phyloP scores from a whole-genome alignment of 2,329 filamentous ascomycete species.

The Verticillium longisporum region DNA sequence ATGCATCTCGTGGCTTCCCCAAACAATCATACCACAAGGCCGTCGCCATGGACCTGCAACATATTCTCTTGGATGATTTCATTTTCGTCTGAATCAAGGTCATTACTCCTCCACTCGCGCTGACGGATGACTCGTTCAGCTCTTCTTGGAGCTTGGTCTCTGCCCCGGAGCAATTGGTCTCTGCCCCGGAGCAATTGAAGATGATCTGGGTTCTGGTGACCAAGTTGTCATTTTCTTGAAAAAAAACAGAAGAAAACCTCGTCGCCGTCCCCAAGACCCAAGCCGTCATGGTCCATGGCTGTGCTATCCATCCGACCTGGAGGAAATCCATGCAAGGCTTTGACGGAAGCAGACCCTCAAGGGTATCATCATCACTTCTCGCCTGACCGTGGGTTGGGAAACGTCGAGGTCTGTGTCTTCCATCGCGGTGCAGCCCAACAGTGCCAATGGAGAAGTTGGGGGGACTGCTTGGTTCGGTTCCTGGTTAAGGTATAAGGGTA shows the following conservation, averaged over 20 bases:
- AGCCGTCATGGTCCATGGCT: background rate
- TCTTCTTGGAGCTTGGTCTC: slow-evolving; percentile 19
- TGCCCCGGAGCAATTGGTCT: slow-evolving; percentile 18
- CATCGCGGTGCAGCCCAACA: slow-evolving; percentile 10
- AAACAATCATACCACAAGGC: background rate
- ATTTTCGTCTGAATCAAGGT: slow-evolving; percentile 17
- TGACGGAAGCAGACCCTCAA: slow-evolving; percentile 16
- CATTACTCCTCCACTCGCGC: slow-evolving; percentile 22
- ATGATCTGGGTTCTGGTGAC: slow-evolving; percentile 19
- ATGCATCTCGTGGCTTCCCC: background rate
- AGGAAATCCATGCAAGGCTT: background rate
- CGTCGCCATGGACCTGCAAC: background rate
- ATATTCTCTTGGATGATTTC: slow-evolving; percentile 5
- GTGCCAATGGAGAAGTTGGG: slow-evolving; percentile 11
- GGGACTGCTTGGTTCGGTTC: slow-evolving; percentile 5
- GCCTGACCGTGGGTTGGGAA: slow-evolving; percentile 5
- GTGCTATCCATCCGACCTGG: background rate
- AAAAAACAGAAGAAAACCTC: no score
- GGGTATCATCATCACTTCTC: background rate
- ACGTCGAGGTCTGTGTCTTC: slow-evolving; percentile 13
- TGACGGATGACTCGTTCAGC: slow-evolving; percentile 18
- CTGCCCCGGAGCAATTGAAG: no score
- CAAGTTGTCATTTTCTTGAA: no score
- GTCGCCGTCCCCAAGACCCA: background rate
- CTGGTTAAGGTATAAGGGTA: slow-evolving; percentile 12